Conservation (phyloP, 2,329 filamentous ascomycete genomes). For the Dactylonectria macrodidyma region DNA sequence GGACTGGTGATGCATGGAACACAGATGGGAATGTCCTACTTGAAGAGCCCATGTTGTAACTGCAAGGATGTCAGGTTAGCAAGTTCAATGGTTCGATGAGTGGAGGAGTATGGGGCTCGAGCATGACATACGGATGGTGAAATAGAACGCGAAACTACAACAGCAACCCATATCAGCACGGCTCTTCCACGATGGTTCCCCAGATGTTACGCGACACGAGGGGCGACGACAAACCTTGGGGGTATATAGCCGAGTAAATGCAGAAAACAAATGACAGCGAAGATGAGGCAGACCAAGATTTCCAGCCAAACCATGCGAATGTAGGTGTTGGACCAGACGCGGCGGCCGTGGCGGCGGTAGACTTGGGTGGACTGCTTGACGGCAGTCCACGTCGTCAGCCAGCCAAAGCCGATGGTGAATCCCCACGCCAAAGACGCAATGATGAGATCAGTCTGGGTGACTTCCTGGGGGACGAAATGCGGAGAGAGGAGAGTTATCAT, state of each 20-base stretch:
- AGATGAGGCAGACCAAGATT: constrained; percentile 58
- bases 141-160: constrained; percentile 48
- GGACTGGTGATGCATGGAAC: not conserved
- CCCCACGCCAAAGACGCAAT: constrained; percentile 52
- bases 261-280: constrained; percentile 55
- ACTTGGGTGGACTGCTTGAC: constrained; percentile 53
- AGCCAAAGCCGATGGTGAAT: constrained; percentile 56
- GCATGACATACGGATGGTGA: constrained; percentile 43
- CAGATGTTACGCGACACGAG: not conserved
- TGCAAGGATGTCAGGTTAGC: constrained; percentile 28
- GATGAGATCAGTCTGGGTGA: constrained; percentile 37
- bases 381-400: constrained; percentile 55
- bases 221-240: constrained; percentile 38
- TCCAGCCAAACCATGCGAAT: constrained; percentile 66
- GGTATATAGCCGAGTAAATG: constrained; percentile 44
- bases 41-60: constrained; percentile 49
- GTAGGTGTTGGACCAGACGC: constrained; percentile 57
- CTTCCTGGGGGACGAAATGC: constrained; percentile 38
- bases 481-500: constrained; percentile 46
- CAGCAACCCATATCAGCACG: constrained; percentile 28
- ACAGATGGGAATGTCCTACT: constrained; percentile 16
- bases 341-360: constrained; percentile 50
- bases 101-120: not conserved
- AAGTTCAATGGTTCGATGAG: fast-evolving
- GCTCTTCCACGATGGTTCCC: fast-evolving